Evolutionary conservation across 2,329 filamentous ascomycete species (phyloP).

Genomic region (Clarireedia paspali): DNA sequence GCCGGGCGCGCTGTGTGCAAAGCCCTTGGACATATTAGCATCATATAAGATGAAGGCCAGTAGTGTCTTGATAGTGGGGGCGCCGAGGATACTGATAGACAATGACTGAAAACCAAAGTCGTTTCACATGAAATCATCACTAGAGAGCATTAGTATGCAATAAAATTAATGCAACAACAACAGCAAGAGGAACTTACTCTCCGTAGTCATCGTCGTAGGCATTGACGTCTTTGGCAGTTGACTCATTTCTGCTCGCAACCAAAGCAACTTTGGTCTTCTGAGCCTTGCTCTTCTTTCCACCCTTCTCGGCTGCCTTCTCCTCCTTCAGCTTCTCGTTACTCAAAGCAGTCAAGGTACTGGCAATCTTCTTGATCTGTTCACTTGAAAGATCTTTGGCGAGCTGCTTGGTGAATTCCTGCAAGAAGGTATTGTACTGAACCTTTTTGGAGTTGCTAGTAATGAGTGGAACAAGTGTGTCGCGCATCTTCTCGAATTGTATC

Average conservation of each 20-base stretch:
- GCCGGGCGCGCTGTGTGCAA: too few species aligned
- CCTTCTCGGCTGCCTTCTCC: slow-evolving; percentile 90
- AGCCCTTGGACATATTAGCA: background rate
- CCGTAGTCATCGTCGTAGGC: slow-evolving; percentile 80
- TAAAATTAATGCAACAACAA: background rate
- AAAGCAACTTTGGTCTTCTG: slow-evolving; percentile 89
- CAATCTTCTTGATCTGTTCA: slow-evolving; percentile 94
- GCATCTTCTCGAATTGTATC: slow-evolving; percentile 73
- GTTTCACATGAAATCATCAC: slow-evolving; percentile 67
- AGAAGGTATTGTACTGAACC: slow-evolving; percentile 81
- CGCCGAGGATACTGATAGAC: background rate
- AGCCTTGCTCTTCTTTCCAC: slow-evolving; percentile 93
- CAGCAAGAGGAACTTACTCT: slow-evolving; percentile 54
- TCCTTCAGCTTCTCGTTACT: slow-evolving; percentile 98
- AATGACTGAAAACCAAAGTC: slow-evolving; percentile 3
- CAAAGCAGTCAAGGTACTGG: slow-evolving; percentile 77
- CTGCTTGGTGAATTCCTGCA: slow-evolving; percentile 85
- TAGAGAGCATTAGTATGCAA: slow-evolving; percentile 29
- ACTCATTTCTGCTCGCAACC: slow-evolving; percentile 51
- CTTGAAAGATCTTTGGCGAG: slow-evolving; percentile 81
- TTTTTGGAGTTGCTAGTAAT: slow-evolving; percentile 72
- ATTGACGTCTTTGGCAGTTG: slow-evolving; percentile 59
- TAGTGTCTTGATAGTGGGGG: background rate
- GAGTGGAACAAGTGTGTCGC: slow-evolving; percentile 71
- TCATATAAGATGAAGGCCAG: background rate